phyloP scores from a whole-genome alignment of 148 eudicot genomes.

The Vaccinium myrtillus region DNA sequence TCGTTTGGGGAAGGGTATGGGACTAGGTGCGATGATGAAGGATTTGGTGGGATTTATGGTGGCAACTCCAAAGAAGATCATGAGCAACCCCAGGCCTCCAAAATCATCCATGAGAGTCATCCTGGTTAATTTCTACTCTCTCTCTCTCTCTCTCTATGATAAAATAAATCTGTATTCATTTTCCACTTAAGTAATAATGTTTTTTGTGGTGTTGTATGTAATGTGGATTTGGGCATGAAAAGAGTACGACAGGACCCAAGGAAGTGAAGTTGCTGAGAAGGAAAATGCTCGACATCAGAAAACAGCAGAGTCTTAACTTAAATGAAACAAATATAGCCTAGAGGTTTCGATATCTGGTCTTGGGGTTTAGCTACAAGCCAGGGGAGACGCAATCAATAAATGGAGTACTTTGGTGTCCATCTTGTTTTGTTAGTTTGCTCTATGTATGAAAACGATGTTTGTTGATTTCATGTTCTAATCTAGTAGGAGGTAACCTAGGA shows the following conservation, averaged over 20 bases:
- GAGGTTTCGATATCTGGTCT: too few relatives aligned
- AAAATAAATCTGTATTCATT: not conserved
- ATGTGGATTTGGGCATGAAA: too few relatives aligned
- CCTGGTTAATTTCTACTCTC: slow-evolving; percentile 25
- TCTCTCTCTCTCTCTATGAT: not conserved
- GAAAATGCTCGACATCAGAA: slow-evolving; percentile 37
- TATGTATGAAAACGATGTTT: too few relatives aligned
- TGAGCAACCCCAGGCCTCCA: slow-evolving; percentile 4
- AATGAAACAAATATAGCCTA: not conserved
- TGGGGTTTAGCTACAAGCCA: too few relatives aligned
- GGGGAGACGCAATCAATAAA: too few relatives aligned
- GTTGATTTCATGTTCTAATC: too few relatives aligned
- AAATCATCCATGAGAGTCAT: slow-evolving; percentile 35
- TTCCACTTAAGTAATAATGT: too few relatives aligned
- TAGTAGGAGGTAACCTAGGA: too few relatives aligned
- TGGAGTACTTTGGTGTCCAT: too few relatives aligned
- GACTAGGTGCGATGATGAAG: slow-evolving; percentile 76
- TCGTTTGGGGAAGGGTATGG: slow-evolving; percentile 69
- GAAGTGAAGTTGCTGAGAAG: slow-evolving; percentile 45
- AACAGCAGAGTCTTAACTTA: not conserved
- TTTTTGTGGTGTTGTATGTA: not conserved
- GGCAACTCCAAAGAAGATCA: slow-evolving; percentile 34
- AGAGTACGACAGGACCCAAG: slow-evolving; percentile 39
- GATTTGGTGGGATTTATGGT: slow-evolving; percentile 63
- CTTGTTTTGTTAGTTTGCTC: too few relatives aligned